Evolutionary conservation across 495 filamentous ascomycete genomes (phyloP), one percentile per base, ranked within the genome.

Genomic region (Cryomyces antarcticus): DNA sequence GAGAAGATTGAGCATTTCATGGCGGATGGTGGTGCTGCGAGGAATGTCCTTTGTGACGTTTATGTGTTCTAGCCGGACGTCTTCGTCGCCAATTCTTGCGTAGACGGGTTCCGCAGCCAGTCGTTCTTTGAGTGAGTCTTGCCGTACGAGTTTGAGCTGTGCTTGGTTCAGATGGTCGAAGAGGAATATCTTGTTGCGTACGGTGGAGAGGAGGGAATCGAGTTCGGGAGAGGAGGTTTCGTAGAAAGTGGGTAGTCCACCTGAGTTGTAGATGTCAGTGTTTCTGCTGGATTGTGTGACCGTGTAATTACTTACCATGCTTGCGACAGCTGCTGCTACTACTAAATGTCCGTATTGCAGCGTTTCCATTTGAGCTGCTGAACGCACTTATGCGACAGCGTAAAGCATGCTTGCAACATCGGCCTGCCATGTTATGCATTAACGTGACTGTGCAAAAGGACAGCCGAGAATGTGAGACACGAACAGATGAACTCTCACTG

Each of bases 161-260:
- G 46, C 42, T 9, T 43, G 17, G 28, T 37, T 50, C 27, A 66
- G 60, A 47, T 54, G 46, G 17, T 40, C 37, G 10, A 59, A 62
- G 41, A 62, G 52, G 47, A 66, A 53, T 52, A 62, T 46, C 10
- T 53, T 49, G 24, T 42, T 42, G 39, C 59, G 57, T 11, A 60
- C 30, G 11, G 38, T 41, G 29, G 42, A 41, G 34, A 62, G 57
- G 34, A 57, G 30, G 30, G 43, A 35, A 30, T 51, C 34, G 31
- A 61, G 58, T 34, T 57, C 56, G 11, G 54, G 48, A 12, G 45
- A 43, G 28, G 52, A 54, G 31, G 56, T 45, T 38, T 50, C 37
- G 36, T 38, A 36, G 53, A 58, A 62, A 28, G 37, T 36, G 29
- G 57, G 57, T 4, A 62, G 41, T 11, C 44, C 48, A 30, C 48